Conservation (phyloP, 306 rosid species). For the Quercus alba region DNA sequence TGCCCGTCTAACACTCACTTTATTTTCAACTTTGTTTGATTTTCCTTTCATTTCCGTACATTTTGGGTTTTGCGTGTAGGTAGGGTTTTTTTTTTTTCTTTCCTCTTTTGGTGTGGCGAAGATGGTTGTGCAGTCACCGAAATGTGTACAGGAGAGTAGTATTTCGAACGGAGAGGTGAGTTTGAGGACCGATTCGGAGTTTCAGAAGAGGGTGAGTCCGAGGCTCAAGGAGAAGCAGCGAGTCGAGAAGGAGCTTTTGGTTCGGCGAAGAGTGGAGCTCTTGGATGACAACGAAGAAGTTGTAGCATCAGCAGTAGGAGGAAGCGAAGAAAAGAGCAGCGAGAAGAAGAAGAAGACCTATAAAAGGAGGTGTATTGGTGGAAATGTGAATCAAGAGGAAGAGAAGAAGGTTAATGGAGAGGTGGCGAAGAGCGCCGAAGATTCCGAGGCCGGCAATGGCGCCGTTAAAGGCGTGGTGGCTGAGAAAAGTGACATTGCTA, state of each 20-base stretch:
- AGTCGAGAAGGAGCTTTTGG: constrained; percentile 29
- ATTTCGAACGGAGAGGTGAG: constrained; percentile 8
- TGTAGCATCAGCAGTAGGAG: neutral
- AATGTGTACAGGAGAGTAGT: constrained; percentile 22
- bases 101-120: neutral
- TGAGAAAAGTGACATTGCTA: constrained; percentile 53
- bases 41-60: neutral
- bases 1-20: neutral
- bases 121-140: constrained; percentile 49
- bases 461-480: neutral
- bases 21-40: neutral
- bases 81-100: neutral
- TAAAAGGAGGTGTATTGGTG: neutral
- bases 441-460: neutral
- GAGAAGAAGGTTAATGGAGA: neutral
- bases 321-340: neutral
- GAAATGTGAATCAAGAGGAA: neutral
- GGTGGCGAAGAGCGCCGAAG: neutral
- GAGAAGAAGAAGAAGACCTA: neutral
- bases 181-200: neutral
- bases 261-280: constrained; percentile 18
- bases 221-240: constrained; percentile 37
- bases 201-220: constrained; percentile 41
- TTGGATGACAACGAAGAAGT: neutral
- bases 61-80: no score